Base-by-base conservation (phyloP, 768 basidiomycete species). In the Pisolithus tinctorius region DNA sequence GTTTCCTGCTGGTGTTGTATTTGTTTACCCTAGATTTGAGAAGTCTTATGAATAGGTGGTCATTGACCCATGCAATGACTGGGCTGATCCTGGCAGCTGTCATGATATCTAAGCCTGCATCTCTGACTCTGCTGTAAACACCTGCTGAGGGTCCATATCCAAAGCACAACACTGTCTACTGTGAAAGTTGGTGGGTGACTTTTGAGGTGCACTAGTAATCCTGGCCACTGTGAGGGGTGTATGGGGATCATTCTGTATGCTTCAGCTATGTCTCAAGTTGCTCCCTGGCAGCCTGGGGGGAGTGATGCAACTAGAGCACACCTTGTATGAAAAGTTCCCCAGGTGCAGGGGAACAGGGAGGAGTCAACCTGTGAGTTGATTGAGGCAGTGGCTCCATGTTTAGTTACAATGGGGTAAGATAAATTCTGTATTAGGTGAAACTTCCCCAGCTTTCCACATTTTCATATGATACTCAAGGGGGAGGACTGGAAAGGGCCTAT, bases 341-440 rank as follows among this genome's bases (percentile, higher is more conserved):
- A 77, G 0, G 69, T 71, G 59, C 73, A 77, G 0, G 75, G 75
- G 50, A 67, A 66, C 8, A 51, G 13, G 25, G 57, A 46, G 0
- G 71, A 60, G 45, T n/a, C n/a, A n/a, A n/a, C n/a, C n/a, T n/a
- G n/a, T n/a, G n/a, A n/a, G n/a, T n/a, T n/a, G n/a, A n/a, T 67
- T 0, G 71, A 73, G 40, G 56, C 30, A 16, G 69, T 59, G 29
- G 16, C 16, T 6, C 48, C 7, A 14, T 14, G 7, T 14, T 36
- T 36, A 14, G 34, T 7, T 36, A 36, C 14, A 7, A 40, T 26
- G 2, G 62, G 63, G 41, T 2, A 70, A 45, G 31, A 69, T 36
- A 59, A 57, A 41, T 71, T 64, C 38, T 70, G 69, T 4, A 69
- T 44, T 3, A 64, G 37, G 6, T 59, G 52, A 36, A 52, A 62